Base-by-base conservation (phyloP, 2,329 filamentous ascomycete species). In the Penicillium sp. region DNA sequence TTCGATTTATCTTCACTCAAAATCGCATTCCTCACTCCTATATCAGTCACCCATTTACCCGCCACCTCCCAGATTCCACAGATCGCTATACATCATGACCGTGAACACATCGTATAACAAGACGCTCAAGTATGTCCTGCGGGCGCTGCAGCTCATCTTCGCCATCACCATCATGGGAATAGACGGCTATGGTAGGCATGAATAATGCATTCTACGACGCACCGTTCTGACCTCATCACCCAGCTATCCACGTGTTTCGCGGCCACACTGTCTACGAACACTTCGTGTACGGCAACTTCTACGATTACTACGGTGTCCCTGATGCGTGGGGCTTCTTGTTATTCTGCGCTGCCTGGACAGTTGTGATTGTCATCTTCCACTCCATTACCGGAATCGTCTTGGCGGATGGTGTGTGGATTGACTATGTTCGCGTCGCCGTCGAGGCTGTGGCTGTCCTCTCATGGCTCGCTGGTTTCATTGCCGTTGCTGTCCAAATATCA, bases 381-480 rank as follows among this genome's bases (percentile, higher is more conserved):
- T 27, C 29, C 45, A 45, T 57, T 54, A 31, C 44, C 21, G 33
- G 26, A 24, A 46, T 31, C 29, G 10, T 8, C 16, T 37, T 37
- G 16, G 16, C 35, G 35, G 51, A 49, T 29, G 35, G 10, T 50
- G 14, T 19, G 13, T 54, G 29, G 55, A 29, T 57, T 46, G 44
- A 35, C 44, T 57, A 57, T 19, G 27, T 54, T 49, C 24, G 44
- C 41, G 21, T 54, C 45, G 35, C 35, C 29, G 33, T 49, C 22
- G 50, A 57, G 45, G 50, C 35, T 26, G 50, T 57, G 26, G 50
- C 55, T 45, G 16, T 57, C 10, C 51, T 57, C 24, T 53, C 55
- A 49, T 57, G 50, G 55, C 51, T 57, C 24, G 55, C 55, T 54
- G 50, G 55, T 13, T 57, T 53, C 24, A 57, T 57, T 45, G 50